Evolutionary conservation across 768 basidiomycete species (phyloP), one percentile per base, ranked within the genome.

Genomic region (Butyriboletus loyo): DNA sequence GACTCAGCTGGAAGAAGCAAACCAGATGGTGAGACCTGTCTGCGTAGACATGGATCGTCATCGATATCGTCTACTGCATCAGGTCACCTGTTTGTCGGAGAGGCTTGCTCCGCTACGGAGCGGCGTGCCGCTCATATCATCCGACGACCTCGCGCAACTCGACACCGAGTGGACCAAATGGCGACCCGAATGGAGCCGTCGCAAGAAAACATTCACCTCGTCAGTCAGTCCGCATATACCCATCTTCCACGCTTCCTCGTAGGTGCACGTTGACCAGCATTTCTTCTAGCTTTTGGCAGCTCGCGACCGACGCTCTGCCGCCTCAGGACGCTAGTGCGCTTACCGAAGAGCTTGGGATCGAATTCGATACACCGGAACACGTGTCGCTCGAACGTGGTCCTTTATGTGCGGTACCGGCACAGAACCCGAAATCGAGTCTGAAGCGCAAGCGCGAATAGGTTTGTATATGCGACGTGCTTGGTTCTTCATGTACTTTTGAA

Each of bases 271-370:
- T 56, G 44, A 55, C 43, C 6, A 5, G 40, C 2, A 28, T 44
- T n/a, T 0, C 35, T 36, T 55, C 19, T 66, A 95, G 93, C 39
- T 80, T 94, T 62, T 89, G 92, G 83, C 77, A 82, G 48, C 69
- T 87, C 25, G 82, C 81, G 15, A 83, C 84, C 5, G 91, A 93
- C 47, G 66, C 81, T 9, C 68, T 90, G 4, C 65, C 85, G 4
- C 84, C 87, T 36, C 81, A 83, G 63, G 85, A 91, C 43, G 80
- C 84, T 0, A 59, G 70, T 10, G 73, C 70, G 36, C 83, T 94
- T 10, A 80, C 79, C 21, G 93, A 95, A 64, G 84, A 87, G 49
- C 81, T 94, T 31, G 92, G 92, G 2, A 82, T 95, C 53, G 89
- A 90, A 65, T 72, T 74, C 36, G 93, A 96, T 61, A 83, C 87